Evolutionary conservation across 1,284 basidiomycete genomes (phyloP).

Genomic region (Gastroboletus turbinatus): DNA sequence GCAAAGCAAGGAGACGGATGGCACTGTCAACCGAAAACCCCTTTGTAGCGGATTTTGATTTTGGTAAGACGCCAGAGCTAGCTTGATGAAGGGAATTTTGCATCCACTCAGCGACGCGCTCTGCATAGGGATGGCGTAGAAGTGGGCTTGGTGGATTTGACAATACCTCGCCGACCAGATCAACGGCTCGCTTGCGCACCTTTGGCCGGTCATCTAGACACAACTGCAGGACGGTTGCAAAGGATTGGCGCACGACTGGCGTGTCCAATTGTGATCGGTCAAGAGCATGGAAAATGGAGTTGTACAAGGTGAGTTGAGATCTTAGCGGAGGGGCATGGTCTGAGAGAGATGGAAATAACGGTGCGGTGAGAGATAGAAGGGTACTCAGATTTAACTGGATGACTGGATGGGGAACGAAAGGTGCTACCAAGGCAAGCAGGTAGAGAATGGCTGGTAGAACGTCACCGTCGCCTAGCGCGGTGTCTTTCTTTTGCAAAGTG

Average conservation of each 20-base stretch:
- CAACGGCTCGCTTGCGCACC: slow-evolving; percentile 88
- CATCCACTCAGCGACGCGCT: slow-evolving; percentile 79
- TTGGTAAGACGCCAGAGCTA: slow-evolving; percentile 57
- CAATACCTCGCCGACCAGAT: slow-evolving; percentile 79
- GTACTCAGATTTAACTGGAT: slow-evolving; percentile 67
- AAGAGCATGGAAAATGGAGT: slow-evolving; percentile 63
- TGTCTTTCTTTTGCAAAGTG: slow-evolving; percentile 62
- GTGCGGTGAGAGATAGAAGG: slow-evolving; percentile 70
- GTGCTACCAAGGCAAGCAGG: slow-evolving; percentile 76
- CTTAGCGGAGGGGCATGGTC: slow-evolving; percentile 69
- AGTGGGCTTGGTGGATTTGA: slow-evolving; percentile 75
- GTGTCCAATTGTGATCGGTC: slow-evolving; percentile 70
- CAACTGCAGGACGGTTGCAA: slow-evolving; percentile 78
- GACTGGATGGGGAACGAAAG: slow-evolving; percentile 77
- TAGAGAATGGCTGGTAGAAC: slow-evolving; percentile 87
- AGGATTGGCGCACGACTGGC: slow-evolving; percentile 71
- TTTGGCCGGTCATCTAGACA: slow-evolving; percentile 90
- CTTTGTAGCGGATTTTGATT: slow-evolving; percentile 56
- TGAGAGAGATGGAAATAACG: slow-evolving; percentile 68
- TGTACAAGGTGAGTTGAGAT: slow-evolving; percentile 76
- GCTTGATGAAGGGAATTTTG: slow-evolving; percentile 67
- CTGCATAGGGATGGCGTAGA: slow-evolving; percentile 81
- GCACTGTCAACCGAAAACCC: slow-evolving; percentile 69
- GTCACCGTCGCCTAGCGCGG: slow-evolving; percentile 72
- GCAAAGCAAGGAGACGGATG: slow-evolving; percentile 78